A percentile compares a stretch with the other conserved stretches of the same genome.
phyloP scores from a whole-genome alignment of 768 basidiomycete genomes.

The Hydnomerulius pinastri region DNA sequence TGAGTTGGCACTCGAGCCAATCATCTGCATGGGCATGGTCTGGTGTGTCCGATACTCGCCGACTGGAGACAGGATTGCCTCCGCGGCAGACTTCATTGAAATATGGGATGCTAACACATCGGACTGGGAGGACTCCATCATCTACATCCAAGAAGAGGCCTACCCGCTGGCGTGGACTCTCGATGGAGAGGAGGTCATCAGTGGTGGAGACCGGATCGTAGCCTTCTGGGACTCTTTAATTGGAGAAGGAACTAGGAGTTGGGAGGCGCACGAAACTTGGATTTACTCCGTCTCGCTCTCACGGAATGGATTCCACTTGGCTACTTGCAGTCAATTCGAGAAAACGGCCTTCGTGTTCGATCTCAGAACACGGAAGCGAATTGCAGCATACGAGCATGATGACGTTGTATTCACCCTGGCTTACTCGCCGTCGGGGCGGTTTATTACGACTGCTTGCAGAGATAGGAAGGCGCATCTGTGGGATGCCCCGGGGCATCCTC shows the following conservation, averaged over 20 bases:
- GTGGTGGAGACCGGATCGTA: not conserved
- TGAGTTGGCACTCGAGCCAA: not conserved
- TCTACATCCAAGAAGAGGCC: not conserved
- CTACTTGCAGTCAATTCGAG: not conserved
- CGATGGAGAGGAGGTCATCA: not conserved
- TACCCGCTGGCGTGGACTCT: not conserved
- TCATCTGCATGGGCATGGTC: not conserved
- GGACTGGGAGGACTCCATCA: not conserved
- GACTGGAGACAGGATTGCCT: conserved; percentile 1
- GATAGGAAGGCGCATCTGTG: not conserved
- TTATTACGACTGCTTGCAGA: not conserved
- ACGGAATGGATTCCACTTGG: not conserved
- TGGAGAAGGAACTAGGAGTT: not conserved
- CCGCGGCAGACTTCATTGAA: conserved; percentile 1
- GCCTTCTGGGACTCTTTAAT: not conserved
- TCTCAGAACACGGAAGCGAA: not conserved
- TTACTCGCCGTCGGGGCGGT: conserved; percentile 4
- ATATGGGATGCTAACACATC: not conserved
- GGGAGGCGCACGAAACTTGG: not conserved
- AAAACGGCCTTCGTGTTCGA: not conserved
- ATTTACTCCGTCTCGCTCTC: not conserved
- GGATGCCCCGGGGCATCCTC: not conserved
- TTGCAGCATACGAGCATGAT: not conserved
- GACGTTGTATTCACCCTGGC: not conserved
- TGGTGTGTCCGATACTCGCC: not conserved